Base-by-base conservation (phyloP, 352 stramenopile species). In the Globisporangium splendens region DNA sequence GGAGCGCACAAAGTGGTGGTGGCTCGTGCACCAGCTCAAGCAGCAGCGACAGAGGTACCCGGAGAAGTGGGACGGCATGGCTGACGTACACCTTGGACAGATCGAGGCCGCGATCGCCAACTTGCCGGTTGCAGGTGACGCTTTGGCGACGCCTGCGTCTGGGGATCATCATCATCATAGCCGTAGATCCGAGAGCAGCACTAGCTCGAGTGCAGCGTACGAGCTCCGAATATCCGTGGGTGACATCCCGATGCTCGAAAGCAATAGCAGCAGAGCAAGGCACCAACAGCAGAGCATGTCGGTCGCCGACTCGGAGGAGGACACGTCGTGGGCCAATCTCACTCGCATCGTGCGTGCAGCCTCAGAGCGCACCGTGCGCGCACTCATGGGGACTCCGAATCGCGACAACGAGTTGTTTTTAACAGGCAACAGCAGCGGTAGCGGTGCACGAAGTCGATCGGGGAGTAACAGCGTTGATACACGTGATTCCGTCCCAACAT, bases 1-100 rank as follows among this genome's bases (percentile, higher is more conserved):
- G 14, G 72, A 79, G 44, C 72, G 70, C 24, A 72, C 68, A 41
- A 62, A 62, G 18, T 83, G 70, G 70, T 64, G 65, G 33, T 75
- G 59, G 70, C 52, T 59, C 17, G 61, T 75, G 54, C 61, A 80
- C 28, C 66, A 72, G 53, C 60, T 78, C 39, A 71, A 60, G 41
- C 59, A 65, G 17, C 68, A 79, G 48, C 68, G 68, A 38, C 51
- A 72, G 17, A 50, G 62, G 47, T 48, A 50, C 24, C 57, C 62
- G 15, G 49, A 56, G n/a, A 61, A 54, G 10, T 77, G 68, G 70
- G 52, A 55, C 14, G 52, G 48, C 7, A 48, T 61, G 28, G 56
- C 66, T 24, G 50, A 69, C 56, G 63, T 63, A 31, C 43, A 73
- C 8, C 59, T 83, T 33, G 38, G 43, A 21, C 55, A 56, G 11